Evolutionary conservation across 768 basidiomycete species (phyloP).

Genomic region (Mrakia hoshinonis): DNA sequence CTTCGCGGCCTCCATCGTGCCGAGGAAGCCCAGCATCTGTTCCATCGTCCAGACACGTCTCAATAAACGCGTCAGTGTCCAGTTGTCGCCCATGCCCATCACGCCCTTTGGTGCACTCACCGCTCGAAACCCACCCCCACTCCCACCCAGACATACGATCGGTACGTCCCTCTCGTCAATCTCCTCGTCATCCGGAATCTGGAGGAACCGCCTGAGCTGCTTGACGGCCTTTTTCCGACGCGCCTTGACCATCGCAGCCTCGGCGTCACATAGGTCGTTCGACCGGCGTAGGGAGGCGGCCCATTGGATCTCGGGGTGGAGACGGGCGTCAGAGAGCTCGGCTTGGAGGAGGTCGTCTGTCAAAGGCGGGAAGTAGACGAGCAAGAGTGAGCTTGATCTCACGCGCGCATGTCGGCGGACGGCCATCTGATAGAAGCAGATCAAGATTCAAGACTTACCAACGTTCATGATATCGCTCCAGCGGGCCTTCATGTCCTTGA

Average conservation of each 20-base stretch:
- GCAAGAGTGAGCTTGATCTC: neutral
- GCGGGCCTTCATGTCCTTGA: conserved; percentile 25
- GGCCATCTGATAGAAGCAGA: too few species aligned
- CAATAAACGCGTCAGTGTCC: neutral
- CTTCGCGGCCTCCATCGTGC: conserved; percentile 27
- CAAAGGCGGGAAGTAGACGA: neutral
- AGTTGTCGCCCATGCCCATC: neutral
- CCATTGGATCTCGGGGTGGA: conserved; percentile 28
- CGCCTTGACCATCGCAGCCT: conserved; percentile 22
- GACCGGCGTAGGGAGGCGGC: conserved; percentile 5
- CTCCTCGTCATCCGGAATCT: conserved; percentile 27
- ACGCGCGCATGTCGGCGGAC: neutral
- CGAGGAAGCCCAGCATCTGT: conserved; percentile 21
- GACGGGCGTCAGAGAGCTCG: conserved; percentile 22
- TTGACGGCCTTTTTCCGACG: conserved; percentile 19
- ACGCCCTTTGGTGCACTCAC: neutral
- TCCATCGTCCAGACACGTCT: too few species aligned
- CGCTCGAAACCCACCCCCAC: conserved; percentile 30
- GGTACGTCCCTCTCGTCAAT: conserved; percentile 29
- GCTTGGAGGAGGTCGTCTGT: conserved; percentile 19
- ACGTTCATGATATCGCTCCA: conserved; percentile 28
- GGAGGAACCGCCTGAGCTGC: conserved; percentile 24
- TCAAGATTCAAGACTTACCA: neutral
- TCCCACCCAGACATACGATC: conserved; percentile 28
- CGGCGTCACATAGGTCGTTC: conserved; percentile 26